Evolutionary conservation across 1,139 yeast species (phyloP).

Genomic region (Suhomyces maxii): DNA sequence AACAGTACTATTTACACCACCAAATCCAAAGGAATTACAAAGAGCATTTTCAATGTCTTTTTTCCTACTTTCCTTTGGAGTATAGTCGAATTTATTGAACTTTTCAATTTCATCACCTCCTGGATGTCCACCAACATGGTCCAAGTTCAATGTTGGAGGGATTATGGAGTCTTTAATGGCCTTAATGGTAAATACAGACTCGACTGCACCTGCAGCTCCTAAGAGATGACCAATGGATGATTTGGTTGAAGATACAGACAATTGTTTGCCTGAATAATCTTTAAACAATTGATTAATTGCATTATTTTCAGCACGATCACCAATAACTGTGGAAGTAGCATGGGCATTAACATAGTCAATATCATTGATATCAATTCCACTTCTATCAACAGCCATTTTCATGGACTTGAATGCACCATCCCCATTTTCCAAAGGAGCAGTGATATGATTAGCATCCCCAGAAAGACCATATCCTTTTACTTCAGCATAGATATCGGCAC

Average conservation of each 20-base stretch:
- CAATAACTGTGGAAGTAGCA: constrained; percentile 89
- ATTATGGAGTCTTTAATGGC: constrained; percentile 57
- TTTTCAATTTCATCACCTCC: constrained; percentile 39
- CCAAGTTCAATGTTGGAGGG: constrained; percentile 83
- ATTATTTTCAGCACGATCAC: constrained; percentile 82
- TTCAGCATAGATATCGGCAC: constrained; percentile 74
- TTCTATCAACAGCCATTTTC: constrained; percentile 66
- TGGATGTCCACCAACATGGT: constrained; percentile 47
- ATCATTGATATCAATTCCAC: constrained; percentile 40
- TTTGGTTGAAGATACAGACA: constrained; percentile 76
- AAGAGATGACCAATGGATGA: constrained; percentile 91
- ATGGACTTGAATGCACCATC: constrained; percentile 84
- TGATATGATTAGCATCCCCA: constrained; percentile 91
- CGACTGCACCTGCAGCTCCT: constrained; percentile 97
- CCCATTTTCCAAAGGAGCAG: constrained; percentile 85
- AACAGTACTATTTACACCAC: constrained; percentile 88
- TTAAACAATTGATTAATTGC: constrained; percentile 64
- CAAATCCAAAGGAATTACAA: constrained; percentile 94
- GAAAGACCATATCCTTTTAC: constrained; percentile 84
- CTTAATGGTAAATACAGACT: constrained; percentile 75
- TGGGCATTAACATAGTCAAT: constrained; percentile 90
- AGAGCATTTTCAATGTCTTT: constrained; percentile 57
- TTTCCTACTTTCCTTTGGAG: constrained; percentile 47
- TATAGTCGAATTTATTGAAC: constrained; percentile 59
- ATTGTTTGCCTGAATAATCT: constrained; percentile 19